Base-by-base conservation (phyloP, 257 asterid species). In the Striga asiatica region DNA sequence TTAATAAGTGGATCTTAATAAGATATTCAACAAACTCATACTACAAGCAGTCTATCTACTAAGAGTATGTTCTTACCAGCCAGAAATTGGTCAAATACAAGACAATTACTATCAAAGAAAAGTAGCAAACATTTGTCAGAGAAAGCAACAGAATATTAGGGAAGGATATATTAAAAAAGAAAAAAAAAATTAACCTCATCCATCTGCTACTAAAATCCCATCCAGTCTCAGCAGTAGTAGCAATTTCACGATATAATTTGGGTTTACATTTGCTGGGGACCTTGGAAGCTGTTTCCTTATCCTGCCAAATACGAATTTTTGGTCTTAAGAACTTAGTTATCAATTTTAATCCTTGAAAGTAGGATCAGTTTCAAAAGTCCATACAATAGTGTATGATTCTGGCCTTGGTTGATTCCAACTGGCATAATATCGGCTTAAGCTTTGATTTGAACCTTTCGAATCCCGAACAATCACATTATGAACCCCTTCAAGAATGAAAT, bases 141-240 rank as follows among this genome's bases (percentile, higher is more conserved):
- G 3, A 29, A 29, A 1, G 35, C 35, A 29, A 10, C 6, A 5
- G 5, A 29, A 5, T 29, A 29, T 29, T 29, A 5, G 0, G 2
- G 35, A 29, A 29, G 35, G n/a, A n/a, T n/a, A n/a, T n/a, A n/a
- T n/a, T n/a, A n/a, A n/a, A n/a, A n/a, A n/a, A 21, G 24, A 1
- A 38, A 22, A 38, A 21, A 14, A 2, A 38, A 17, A 56, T 6
- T 25, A 22, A 89, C 96, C 95, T 79, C 99, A 92, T 92, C 94
- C 95, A 92, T 76, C 97, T 76, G 54, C 82, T 65, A 69, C 95
- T 84, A 67, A 92, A 88, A 79, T 92, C 99, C 99, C 95, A 84
- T 24, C 99, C 99, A 53, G 95, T 77, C 75, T 92, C 99, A 49
- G 99, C 99, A 14, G 94, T 25, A 3, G 99, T 77, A 25, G 95